Percentiles rank a stretch among this genome's conserved stretches.
phyloP scores from a whole-genome alignment of 352 stramenopile species.

The Peronospora tabacina region DNA sequence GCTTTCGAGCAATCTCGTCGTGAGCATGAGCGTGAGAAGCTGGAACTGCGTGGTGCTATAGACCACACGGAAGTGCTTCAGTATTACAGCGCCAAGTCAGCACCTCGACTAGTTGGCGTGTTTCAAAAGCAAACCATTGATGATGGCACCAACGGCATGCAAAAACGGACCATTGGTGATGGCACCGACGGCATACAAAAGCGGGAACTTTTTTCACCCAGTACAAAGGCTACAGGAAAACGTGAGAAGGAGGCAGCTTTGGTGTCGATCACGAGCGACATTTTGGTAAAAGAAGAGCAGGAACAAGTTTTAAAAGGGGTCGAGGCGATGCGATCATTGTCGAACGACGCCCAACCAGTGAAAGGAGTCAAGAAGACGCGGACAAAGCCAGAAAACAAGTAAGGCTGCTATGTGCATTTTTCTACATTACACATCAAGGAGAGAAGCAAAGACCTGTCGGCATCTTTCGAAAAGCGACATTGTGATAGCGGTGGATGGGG shows the following conservation, averaged over 20 bases:
- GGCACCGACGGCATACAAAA: slow-evolving; percentile 7
- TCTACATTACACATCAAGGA: slow-evolving; percentile 33
- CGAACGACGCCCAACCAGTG: slow-evolving; percentile 25
- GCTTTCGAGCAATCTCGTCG: slow-evolving; percentile 44
- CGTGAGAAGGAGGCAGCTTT: slow-evolving; percentile 16
- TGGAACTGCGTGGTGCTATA: slow-evolving; percentile 42
- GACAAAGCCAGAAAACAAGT: slow-evolving; percentile 9
- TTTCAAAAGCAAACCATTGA: slow-evolving; percentile 32
- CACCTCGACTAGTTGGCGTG: slow-evolving; percentile 45
- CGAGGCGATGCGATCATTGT: slow-evolving; percentile 24
- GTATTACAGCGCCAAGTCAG: slow-evolving; percentile 35
- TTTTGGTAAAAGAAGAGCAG: slow-evolving; percentile 30
- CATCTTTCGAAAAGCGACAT: slow-evolving; percentile 95
- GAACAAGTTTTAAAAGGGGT: slow-evolving; percentile 17
- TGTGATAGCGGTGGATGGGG: slow-evolving; percentile 93
- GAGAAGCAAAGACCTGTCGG: slow-evolving; percentile 42
- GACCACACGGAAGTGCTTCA: slow-evolving; percentile 59
- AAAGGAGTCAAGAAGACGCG: slow-evolving; percentile 8
- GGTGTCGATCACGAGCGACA: slow-evolving; percentile 17
- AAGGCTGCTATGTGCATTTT: slow-evolving; percentile 9
- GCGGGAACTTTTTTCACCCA: slow-evolving; percentile 11
- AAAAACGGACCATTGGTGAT: too few species aligned
- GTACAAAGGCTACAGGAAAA: neutral
- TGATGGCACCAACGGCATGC: too few species aligned
- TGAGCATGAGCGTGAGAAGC: slow-evolving; percentile 43